These are phyloP conservation scores for Aspergillus novofumigatus DNA, from an alignment of 2,329 filamentous ascomycete genomes.

Conservation along the genomic window DNA sequence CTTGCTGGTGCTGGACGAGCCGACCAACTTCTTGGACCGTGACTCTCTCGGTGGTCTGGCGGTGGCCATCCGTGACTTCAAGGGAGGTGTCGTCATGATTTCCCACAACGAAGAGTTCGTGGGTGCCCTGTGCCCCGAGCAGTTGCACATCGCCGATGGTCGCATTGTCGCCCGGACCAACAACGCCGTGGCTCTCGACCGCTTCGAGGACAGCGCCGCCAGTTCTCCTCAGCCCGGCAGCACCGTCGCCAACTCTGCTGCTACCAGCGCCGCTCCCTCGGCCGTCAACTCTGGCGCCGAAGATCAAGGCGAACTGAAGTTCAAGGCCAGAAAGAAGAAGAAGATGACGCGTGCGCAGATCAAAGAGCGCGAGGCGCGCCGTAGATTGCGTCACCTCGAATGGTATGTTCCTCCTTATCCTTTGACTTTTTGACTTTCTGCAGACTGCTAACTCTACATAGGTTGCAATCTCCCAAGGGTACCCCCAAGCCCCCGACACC, in stretches of 20 bases:
- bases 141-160: slow-evolving; percentile 90
- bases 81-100: slow-evolving; percentile 98
- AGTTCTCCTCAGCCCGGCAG: slow-evolving; percentile 51
- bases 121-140: slow-evolving; percentile 88
- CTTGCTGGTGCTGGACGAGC: slow-evolving; percentile 93
- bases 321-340: slow-evolving; percentile 89
- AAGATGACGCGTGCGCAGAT: slow-evolving; percentile 96
- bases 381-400: slow-evolving; percentile 76
- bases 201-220: slow-evolving; percentile 78
- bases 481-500: slow-evolving; percentile 73
- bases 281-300: slow-evolving; percentile 79
- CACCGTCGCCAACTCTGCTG: slow-evolving; percentile 56
- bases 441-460: slow-evolving; percentile 42
- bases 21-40: slow-evolving; percentile 98
- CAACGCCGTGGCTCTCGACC: slow-evolving; percentile 67
- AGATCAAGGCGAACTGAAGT: slow-evolving; percentile 77
- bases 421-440: not conserved
- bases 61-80: slow-evolving; percentile 97
- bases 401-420: slow-evolving; percentile 38
- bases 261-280: slow-evolving; percentile 57
- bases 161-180: slow-evolving; percentile 80
- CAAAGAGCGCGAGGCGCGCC: slow-evolving; percentile 86
- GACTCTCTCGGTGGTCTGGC: slow-evolving; percentile 94
- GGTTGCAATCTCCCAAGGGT: slow-evolving; percentile 81
- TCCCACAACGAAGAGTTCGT: slow-evolving; percentile 99